A percentile compares a stretch with the other conserved stretches of the same genome.
These are phyloP conservation scores for Boletales sp. DNA, from an alignment of 768 basidiomycete species.

Conservation along the genomic window DNA sequence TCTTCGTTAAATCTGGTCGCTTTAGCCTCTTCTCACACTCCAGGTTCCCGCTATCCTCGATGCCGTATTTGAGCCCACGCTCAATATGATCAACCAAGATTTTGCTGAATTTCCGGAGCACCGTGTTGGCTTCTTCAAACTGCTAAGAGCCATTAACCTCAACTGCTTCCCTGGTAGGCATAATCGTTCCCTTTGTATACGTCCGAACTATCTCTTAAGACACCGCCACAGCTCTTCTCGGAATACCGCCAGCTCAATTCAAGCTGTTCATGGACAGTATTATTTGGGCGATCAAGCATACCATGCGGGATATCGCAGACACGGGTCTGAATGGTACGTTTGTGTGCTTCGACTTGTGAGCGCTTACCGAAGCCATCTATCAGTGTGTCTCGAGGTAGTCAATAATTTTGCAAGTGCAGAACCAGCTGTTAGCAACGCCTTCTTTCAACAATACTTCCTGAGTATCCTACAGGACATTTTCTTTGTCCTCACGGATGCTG, in stretches of 20 bases:
- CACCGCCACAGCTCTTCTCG: conserved; percentile 56
- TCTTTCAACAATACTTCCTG: conserved; percentile 96
- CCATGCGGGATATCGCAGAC: conserved; percentile 97
- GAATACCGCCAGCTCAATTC: conserved; percentile 88
- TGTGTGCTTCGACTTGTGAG: not conserved
- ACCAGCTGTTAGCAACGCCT: conserved; percentile 75
- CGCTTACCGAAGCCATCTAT: conserved; percentile 3
- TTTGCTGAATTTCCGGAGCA: conserved; percentile 99
- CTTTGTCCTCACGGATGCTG: conserved; percentile 95
- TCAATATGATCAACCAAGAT: conserved; percentile 99
- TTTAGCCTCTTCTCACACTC: conserved; percentile 77
- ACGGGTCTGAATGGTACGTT: conserved; percentile 70
- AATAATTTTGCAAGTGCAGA: conserved; percentile 91
- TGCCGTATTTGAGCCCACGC: conserved; percentile 94
- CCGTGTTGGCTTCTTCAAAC: conserved; percentile 94
- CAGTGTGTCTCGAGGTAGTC: conserved; percentile 90
- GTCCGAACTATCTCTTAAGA: not conserved
- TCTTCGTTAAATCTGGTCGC: conserved; percentile 6
- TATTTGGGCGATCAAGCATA: conserved; percentile 99
- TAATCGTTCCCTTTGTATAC: not conserved
- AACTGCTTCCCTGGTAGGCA: conserved; percentile 92
- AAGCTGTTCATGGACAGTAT: conserved; percentile 98
- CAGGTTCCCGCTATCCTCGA: conserved; percentile 95
- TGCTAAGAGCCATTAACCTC: conserved; percentile 87
- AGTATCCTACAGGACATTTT: conserved; percentile 93